A percentile compares a stretch with the other conserved stretches of the same genome.
phyloP scores from a whole-genome alignment of 768 basidiomycete species.

The Russula compacta region DNA sequence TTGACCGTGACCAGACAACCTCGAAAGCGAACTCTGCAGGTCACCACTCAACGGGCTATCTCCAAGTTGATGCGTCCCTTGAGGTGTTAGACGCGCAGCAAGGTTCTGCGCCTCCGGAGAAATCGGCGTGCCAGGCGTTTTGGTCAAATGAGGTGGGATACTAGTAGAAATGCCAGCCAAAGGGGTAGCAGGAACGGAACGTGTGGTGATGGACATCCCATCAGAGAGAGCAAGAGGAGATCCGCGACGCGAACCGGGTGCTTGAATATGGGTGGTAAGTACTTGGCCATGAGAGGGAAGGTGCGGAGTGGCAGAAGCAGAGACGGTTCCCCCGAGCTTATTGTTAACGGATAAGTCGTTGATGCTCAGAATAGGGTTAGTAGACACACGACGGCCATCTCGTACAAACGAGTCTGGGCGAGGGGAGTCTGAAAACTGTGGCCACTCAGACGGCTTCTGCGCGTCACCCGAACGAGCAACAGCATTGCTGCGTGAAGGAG shows the following conservation, averaged over 20 bases:
- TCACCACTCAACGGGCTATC: slow-evolving; percentile 48
- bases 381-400: slow-evolving; percentile 60
- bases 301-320: slow-evolving; percentile 57
- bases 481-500: slow-evolving; percentile 58
- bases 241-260: slow-evolving; percentile 57
- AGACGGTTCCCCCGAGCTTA: slow-evolving; percentile 39
- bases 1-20: slow-evolving; percentile 42
- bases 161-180: slow-evolving; percentile 45
- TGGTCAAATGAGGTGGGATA: slow-evolving; percentile 41
- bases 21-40: slow-evolving; percentile 64
- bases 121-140: slow-evolving; percentile 60
- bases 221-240: slow-evolving; percentile 65
- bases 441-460: slow-evolving; percentile 86
- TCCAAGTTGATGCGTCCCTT: slow-evolving; percentile 35
- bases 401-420: slow-evolving; percentile 51
- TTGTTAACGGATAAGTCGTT: slow-evolving; percentile 37
- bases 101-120: slow-evolving; percentile 49
- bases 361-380: slow-evolving; percentile 59
- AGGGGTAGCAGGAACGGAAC: slow-evolving; percentile 81
- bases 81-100: slow-evolving; percentile 52
- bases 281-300: slow-evolving; percentile 53
- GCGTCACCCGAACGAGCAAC: slow-evolving; percentile 44
- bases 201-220: slow-evolving; percentile 45
- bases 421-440: slow-evolving; percentile 69
- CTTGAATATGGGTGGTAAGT: slow-evolving; percentile 27